Percentiles rank a stretch among this genome's conserved stretches.
These are phyloP conservation scores for Magnolia sinica DNA, from an alignment of 164 flowering plant species.

Conservation along the genomic window DNA sequence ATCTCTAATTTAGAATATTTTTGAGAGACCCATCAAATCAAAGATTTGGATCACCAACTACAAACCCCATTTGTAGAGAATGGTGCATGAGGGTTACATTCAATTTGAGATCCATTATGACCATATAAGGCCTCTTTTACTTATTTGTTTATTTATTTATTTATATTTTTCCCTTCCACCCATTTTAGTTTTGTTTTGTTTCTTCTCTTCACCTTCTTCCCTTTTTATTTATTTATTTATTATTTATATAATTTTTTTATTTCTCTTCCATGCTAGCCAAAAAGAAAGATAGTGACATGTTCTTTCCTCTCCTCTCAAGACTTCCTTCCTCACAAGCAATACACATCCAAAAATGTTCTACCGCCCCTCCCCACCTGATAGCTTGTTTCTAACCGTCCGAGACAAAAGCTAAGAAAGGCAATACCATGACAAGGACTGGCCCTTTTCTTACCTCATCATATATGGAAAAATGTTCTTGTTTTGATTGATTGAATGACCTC, in stretches of 20 bases:
- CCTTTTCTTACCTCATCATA: not conserved
- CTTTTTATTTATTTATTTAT: not conserved
- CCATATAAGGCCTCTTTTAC: not conserved
- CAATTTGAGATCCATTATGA: not conserved
- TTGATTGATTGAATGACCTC: not conserved
- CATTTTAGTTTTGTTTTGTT: not conserved
- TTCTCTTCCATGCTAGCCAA: not conserved
- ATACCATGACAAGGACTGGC: not conserved
- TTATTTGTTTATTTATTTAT: too few relatives aligned
- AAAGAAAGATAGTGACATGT: constrained; percentile 22
- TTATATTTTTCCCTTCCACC: not conserved
- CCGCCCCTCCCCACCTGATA: not conserved
- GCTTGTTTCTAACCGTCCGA: not conserved
- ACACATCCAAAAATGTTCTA: not conserved
- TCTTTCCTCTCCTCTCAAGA: constrained; percentile 42
- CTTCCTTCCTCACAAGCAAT: constrained; percentile 26
- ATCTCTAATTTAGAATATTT: too few relatives aligned
- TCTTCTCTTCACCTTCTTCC: not conserved
- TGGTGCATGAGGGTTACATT: not conserved
- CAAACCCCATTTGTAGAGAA: not conserved
- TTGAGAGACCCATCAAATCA: too few relatives aligned
- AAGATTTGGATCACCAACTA: not conserved
- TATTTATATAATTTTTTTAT: not conserved
- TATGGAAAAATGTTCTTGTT: not conserved
- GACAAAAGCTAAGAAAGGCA: constrained; percentile 2